phyloP scores from a whole-genome alignment of 2,329 filamentous ascomycete genomes.

The Clarireedia paspali region DNA sequence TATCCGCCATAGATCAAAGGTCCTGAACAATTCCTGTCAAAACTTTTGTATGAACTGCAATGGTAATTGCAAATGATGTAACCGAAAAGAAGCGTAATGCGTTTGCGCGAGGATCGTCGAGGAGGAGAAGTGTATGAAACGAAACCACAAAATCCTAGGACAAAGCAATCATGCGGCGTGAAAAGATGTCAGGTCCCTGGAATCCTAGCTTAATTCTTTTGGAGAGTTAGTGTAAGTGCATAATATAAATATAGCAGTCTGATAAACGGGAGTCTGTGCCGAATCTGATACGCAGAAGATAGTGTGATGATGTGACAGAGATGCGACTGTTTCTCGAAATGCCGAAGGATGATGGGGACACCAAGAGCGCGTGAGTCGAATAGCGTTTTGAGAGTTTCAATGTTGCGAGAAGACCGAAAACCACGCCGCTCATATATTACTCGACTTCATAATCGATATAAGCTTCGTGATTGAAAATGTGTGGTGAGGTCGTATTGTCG shows the following conservation, averaged over 20 bases:
- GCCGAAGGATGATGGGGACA: not conserved
- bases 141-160: conserved; percentile 16
- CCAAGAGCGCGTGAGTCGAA: not conserved
- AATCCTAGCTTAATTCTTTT: conserved; percentile 13
- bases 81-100: not conserved
- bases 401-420: not conserved
- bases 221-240: conserved; percentile 13
- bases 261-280: conserved; percentile 11
- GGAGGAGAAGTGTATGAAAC: conserved; percentile 19
- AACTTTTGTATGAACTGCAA: conserved; percentile 7
- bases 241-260: not conserved
- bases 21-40: conserved; percentile 4
- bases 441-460: not conserved
- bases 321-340: conserved; percentile 4
- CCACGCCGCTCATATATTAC: not conserved
- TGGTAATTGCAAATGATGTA: not conserved
- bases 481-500: not conserved
- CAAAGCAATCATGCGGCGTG: conserved; percentile 24
- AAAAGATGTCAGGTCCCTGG: conserved; percentile 12
- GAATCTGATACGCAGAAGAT: conserved; percentile 15
- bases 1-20: conserved; percentile 24
- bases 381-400: not conserved
- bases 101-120: conserved; percentile 8
- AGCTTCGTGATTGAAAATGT: not conserved
- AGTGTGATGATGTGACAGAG: not conserved